Evolutionary conservation across 2,329 filamentous ascomycete genomes (phyloP), one percentile per base, ranked within the genome.

Genomic region (Venturia carpophila): DNA sequence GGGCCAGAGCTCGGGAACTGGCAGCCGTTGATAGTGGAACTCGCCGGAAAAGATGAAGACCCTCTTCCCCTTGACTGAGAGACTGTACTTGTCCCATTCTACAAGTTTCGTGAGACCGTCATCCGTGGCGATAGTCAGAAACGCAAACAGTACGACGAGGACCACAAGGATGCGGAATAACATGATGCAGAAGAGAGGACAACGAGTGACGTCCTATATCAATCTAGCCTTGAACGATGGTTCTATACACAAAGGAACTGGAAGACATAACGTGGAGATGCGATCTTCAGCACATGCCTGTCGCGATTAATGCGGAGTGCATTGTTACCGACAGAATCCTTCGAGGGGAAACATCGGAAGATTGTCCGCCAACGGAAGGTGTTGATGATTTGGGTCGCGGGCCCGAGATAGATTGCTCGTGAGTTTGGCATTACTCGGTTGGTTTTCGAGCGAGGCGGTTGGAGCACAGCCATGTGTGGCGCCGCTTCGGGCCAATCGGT

Each of bases 1-100:
- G 79, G 80, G 82, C 17, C 82, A 71, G 64, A 78, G 78, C 1
- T 79, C 83, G 81, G 45, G 80, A 0, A 82, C 79, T 0, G 80
- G 80, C 9, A 81, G 75, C 5, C 79, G 75, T 76, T 77, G 81
- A 70, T 83, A 83, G 68, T 84, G 81, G 27, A 84, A 78, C 69
- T 84, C 82, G 47, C 82, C 82, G 17, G 79, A 78, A 69, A 80
- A 83, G 55, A 84, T 73, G 68, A 82, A 83, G 5, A 83, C 70
- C 24, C 81, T 73, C 68, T 83, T 76, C 37, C 78, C 79, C 63
- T 83, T 79, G 64, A 83, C 71, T 39, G 79, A 76, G 69, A 83
- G 79, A 70, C 80, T 83, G 71, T 81, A 82, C 65, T 81, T 77
- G 67, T 83, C 81, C 82, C 81, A 80, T 69, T 76, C 73, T 27